Percentiles rank a stretch among this genome's conserved stretches.
phyloP scores from a whole-genome alignment of 331 rosid genomes.

The Acacia pycnantha region DNA sequence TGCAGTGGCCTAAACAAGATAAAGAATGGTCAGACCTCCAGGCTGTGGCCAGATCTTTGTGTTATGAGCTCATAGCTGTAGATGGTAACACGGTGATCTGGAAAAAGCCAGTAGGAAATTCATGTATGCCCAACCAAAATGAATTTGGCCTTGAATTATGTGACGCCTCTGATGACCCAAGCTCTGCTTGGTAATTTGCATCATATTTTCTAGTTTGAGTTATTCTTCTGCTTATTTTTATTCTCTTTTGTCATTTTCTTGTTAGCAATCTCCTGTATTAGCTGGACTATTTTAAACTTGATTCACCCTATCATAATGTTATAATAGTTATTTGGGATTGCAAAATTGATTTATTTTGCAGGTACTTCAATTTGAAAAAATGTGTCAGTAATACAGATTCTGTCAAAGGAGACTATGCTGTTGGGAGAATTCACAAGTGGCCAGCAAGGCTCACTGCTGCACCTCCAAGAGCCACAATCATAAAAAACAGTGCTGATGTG shows the following conservation, averaged over 20 bases:
- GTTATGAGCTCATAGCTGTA: slow-evolving; percentile 88
- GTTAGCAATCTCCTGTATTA: neutral
- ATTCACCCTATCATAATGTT: neutral
- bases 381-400: slow-evolving; percentile 66
- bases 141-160: slow-evolving; percentile 85
- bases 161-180: slow-evolving; percentile 75
- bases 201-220: slow-evolving; percentile 15
- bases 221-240: slow-evolving; percentile 3
- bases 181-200: slow-evolving; percentile 72
- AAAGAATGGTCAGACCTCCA: slow-evolving; percentile 99
- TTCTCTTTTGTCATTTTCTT: slow-evolving; percentile 2
- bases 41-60: slow-evolving; percentile 86
- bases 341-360: slow-evolving; percentile 39
- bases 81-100: slow-evolving; percentile 95
- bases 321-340: slow-evolving; percentile 20
- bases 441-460: slow-evolving; percentile 76
- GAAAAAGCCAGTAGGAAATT: slow-evolving; percentile 78
- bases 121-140: slow-evolving; percentile 80
- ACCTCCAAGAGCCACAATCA: slow-evolving; percentile 60
- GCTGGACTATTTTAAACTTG: slow-evolving; percentile 1
- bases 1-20: slow-evolving; percentile 95
- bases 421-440: slow-evolving; percentile 87
- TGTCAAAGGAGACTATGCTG: slow-evolving; percentile 68
- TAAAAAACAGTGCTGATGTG: slow-evolving; percentile 74
- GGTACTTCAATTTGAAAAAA: slow-evolving; percentile 82